A percentile compares a stretch with the other conserved stretches of the same genome.
Conservation (phyloP, 345 rosid genomes). For the Arabis alpina region DNA sequence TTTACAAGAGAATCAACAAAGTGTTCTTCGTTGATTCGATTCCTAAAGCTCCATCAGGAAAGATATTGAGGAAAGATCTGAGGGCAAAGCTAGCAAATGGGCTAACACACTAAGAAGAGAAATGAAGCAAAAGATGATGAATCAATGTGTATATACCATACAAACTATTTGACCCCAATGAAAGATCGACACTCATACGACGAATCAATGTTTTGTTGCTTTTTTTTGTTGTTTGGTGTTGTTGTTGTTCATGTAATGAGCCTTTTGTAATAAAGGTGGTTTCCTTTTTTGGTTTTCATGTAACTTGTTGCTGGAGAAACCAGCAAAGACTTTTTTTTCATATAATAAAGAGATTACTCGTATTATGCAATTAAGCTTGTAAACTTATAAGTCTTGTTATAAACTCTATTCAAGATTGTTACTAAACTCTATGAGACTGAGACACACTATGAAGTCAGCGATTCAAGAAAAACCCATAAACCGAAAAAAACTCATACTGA, state of each 20-base stretch:
- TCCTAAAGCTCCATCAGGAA: conserved; percentile 88
- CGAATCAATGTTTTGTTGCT: conserved; percentile 5
- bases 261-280: conserved; percentile 32
- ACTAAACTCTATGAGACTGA: not conserved
- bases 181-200: conserved; percentile 9
- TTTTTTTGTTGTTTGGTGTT: not conserved
- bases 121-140: conserved; percentile 13
- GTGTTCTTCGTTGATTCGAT: conserved; percentile 71
- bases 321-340: conserved; percentile 1
- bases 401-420: too few species aligned
- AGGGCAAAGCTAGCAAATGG: conserved; percentile 59
- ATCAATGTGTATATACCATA: conserved; percentile 33
- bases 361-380: conserved; percentile 3
- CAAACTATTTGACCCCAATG: conserved; percentile 28
- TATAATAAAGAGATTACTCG: conserved; percentile 13
- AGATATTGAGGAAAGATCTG: conserved; percentile 80
- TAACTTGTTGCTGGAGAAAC: conserved; percentile 33
- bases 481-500: too few species aligned
- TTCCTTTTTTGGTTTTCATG: conserved; percentile 29
- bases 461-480: too few species aligned
- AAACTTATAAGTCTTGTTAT: not conserved
- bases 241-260: conserved; percentile 15
- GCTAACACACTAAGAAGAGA: conserved; percentile 1
- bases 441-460: not conserved
- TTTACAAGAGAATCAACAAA: conserved; percentile 71